Base-by-base conservation (phyloP, 441 rosid species). In the Populus hybrid region DNA sequence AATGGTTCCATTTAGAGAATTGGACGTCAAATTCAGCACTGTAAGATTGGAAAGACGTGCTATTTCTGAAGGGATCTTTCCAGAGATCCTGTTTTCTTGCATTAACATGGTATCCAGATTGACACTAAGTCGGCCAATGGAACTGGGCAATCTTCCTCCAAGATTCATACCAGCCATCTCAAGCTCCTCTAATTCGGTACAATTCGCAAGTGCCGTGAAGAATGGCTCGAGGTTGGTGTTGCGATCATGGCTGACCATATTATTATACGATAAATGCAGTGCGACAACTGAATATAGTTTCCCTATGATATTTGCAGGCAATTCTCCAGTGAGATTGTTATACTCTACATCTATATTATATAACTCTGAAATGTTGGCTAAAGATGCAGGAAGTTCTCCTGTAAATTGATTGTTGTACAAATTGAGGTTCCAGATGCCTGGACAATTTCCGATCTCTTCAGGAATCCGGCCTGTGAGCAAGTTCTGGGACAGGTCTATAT, bases 121-220 rank as follows among this genome's bases (percentile, higher is more conserved):
- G 59, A 10, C 9, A 54, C 82, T 79, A 24, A 78, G 79, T 64
- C 28, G 70, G 67, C 83, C 83, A n/a, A 90, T 80, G 63, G 89
- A 87, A 64, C 34, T 74, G 1, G 90, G 87, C 64, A 88, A 74
- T 72, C 36, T 82, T 76, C 91, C 93, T 80, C 90, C 85, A 0
- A 90, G 87, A 6, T 73, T 85, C 85, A 88, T 86, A 12, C 89
- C 89, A 26, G 84, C 91, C 82, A 87, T 67, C 69, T 86, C 91
- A 63, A 90, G 76, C 64, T 90, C 91, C 67, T 2, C 59, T 50
- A 90, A 85, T 8, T 2, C 1, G 8, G 89, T 85, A 79, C 90
- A 88, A 30, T 88, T 88, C 54, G 67, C 42, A 67, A 90, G 84
- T 63, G 93, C 73, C 0, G 75, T 75, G 75, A 88, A 90, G 81